Evolutionary conservation across 2,329 filamentous ascomycete genomes (phyloP).

Genomic region (Calonectria crousiana): DNA sequence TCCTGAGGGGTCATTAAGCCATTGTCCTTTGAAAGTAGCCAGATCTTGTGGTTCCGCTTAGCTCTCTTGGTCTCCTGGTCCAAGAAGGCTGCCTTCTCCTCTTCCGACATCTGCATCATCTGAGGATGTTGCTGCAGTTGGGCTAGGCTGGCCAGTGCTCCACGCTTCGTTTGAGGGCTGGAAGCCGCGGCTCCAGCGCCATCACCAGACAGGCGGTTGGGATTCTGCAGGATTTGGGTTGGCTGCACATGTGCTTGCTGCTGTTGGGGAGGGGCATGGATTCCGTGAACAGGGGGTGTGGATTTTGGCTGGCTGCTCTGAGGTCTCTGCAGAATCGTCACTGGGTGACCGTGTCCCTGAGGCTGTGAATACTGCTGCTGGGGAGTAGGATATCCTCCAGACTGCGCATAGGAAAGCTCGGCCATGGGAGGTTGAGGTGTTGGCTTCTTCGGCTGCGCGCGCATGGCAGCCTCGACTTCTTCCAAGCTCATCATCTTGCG

Average conservation of each 20-base stretch:
- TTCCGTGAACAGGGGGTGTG: constrained; percentile 50
- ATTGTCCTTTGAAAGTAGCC: constrained; percentile 91
- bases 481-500: constrained; percentile 95
- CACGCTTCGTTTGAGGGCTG: constrained; percentile 56
- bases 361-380: constrained; percentile 49
- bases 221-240: constrained; percentile 84
- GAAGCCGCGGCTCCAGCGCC: constrained; percentile 47
- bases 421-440: constrained; percentile 47
- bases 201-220: constrained; percentile 72
- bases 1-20: constrained; percentile 99
- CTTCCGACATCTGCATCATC: constrained; percentile 80
- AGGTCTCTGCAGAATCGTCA: constrained; percentile 69
- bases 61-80: constrained; percentile 94
- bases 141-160: constrained; percentile 56
- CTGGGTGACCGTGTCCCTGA: constrained; percentile 59
- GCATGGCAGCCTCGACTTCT: constrained; percentile 95
- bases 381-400: constrained; percentile 39
- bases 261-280: constrained; percentile 45
- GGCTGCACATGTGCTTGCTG: constrained; percentile 65
- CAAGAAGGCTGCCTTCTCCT: constrained; percentile 85
- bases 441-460: constrained; percentile 72
- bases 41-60: constrained; percentile 98
- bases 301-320: constrained; percentile 57
- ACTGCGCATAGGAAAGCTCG: constrained; percentile 46
- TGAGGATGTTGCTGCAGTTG: constrained; percentile 52